phyloP scores from a whole-genome alignment of 2,329 filamentous ascomycete genomes.

The Stachybotrys elegans region DNA sequence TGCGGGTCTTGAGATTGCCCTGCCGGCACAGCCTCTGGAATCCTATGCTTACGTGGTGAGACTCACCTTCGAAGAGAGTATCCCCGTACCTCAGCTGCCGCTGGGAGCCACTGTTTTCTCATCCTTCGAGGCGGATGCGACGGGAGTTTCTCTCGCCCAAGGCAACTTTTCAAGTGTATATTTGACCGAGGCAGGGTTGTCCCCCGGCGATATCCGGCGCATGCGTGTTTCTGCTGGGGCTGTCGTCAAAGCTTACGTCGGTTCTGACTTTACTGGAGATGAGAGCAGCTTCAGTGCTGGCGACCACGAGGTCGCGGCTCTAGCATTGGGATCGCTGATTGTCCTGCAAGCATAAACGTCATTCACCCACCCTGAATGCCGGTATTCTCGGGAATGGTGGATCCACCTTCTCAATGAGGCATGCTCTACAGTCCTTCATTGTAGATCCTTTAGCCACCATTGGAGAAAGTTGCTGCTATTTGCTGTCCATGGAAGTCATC shows the following conservation, averaged over 20 bases:
- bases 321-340: neutral
- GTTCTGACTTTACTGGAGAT: neutral
- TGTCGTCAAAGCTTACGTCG: neutral
- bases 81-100: slow-evolving; percentile 8
- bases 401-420: too few relatives aligned
- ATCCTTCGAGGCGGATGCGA: neutral
- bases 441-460: too few relatives aligned
- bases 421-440: too few relatives aligned
- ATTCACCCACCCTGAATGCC: too few relatives aligned
- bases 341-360: neutral
- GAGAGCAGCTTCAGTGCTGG: neutral
- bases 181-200: slow-evolving; percentile 3
- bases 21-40: slow-evolving; percentile 7
- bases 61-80: slow-evolving; percentile 7
- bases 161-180: slow-evolving; percentile 4
- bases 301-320: neutral
- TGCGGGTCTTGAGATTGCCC: slow-evolving; percentile 5
- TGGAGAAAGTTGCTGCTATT: too few relatives aligned
- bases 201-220: slow-evolving; percentile 1
- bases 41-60: slow-evolving; percentile 11
- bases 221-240: neutral
- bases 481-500: too few relatives aligned
- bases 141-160: slow-evolving; percentile 4
- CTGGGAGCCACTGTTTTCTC: slow-evolving; percentile 6
- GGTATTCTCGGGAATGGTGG: too few relatives aligned